Percentiles rank a stretch among this genome's conserved stretches.
Evolutionary conservation across 2,329 filamentous ascomycete genomes (phyloP).

Genomic region (Alternaria novae-zelandiae): DNA sequence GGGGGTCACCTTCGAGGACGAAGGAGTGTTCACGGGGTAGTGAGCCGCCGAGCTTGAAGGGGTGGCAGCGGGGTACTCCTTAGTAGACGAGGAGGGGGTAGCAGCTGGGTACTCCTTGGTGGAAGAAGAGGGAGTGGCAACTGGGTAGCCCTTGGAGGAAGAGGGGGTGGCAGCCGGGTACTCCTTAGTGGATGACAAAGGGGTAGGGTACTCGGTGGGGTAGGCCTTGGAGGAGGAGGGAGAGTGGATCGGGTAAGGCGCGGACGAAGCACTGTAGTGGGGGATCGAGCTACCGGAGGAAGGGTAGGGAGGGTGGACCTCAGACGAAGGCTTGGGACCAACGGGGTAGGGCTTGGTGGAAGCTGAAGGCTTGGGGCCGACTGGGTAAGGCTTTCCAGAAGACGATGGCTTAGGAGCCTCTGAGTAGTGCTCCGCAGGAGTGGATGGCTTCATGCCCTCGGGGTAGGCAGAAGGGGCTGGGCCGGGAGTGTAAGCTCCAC

Average conservation of each 20-base stretch:
- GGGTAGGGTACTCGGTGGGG: neutral
- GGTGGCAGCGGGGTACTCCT: conserved; percentile 9
- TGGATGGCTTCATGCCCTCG: conserved; percentile 1
- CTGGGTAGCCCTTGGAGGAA: conserved; percentile 1
- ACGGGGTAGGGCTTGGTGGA: conserved; percentile 1
- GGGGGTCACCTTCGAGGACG: conserved; percentile 13
- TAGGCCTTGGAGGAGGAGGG: conserved; percentile 1
- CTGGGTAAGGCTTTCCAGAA: neutral
- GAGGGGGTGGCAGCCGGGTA: neutral
- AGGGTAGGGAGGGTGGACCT: neutral
- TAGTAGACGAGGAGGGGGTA: neutral
- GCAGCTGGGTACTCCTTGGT: conserved; percentile 16
- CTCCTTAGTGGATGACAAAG: neutral
- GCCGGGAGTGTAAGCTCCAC: conserved; percentile 2
- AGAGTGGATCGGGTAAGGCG: conserved; percentile 30
- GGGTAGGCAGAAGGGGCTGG: conserved; percentile 7
- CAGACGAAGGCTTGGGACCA: neutral
- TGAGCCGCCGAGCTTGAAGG: neutral
- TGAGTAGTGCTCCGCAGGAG: conserved; percentile 5
- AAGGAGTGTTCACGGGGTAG: conserved; percentile 3
- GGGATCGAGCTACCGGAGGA: conserved; percentile 9
- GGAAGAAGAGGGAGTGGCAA: conserved; percentile 1
- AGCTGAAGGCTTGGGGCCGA: conserved; percentile 19
- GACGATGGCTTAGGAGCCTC: conserved; percentile 8
- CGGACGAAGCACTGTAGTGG: conserved; percentile 9